These are phyloP conservation scores for Emiliania huxleyi DNA, from an alignment of 78 protist genomes.

Conservation along the genomic window DNA sequence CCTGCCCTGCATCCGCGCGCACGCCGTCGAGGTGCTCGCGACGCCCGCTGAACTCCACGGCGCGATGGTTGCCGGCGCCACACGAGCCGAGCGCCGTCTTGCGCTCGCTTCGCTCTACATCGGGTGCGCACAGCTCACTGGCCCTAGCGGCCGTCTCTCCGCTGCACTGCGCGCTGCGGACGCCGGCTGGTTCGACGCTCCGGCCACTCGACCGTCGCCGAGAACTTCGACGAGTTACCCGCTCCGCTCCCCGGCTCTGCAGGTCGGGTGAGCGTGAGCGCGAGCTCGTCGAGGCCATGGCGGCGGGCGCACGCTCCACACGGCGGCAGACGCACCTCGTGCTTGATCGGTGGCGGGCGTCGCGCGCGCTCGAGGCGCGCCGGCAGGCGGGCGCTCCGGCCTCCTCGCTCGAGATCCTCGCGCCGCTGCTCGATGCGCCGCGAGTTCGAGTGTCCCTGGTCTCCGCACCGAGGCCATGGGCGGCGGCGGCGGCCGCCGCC, in stretches of 20 bases:
- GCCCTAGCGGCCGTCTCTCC: too few species aligned
- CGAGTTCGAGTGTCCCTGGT: neutral
- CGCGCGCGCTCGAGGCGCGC: neutral
- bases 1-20: neutral
- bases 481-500: neutral
- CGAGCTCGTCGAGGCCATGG: neutral
- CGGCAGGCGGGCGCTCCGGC: neutral
- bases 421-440: neutral
- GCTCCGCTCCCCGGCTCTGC: neutral
- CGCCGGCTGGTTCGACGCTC: too few species aligned
- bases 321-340: neutral
- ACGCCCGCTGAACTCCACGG: neutral
- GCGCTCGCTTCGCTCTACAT: neutral
- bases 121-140: neutral
- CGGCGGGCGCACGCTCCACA: neutral
- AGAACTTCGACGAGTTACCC: too few species aligned
- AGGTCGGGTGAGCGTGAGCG: neutral
- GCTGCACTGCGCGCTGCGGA: too few species aligned
- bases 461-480: neutral
- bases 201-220: too few species aligned
- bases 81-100: neutral
- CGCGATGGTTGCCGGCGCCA: neutral
- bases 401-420: neutral
- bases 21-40: neutral
- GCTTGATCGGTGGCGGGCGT: neutral